A percentile compares a stretch with the other conserved stretches of the same genome.
These are phyloP conservation scores for Aegilops longissima DNA, from an alignment of 176 grass and related monocot species.

Conservation along the genomic window DNA sequence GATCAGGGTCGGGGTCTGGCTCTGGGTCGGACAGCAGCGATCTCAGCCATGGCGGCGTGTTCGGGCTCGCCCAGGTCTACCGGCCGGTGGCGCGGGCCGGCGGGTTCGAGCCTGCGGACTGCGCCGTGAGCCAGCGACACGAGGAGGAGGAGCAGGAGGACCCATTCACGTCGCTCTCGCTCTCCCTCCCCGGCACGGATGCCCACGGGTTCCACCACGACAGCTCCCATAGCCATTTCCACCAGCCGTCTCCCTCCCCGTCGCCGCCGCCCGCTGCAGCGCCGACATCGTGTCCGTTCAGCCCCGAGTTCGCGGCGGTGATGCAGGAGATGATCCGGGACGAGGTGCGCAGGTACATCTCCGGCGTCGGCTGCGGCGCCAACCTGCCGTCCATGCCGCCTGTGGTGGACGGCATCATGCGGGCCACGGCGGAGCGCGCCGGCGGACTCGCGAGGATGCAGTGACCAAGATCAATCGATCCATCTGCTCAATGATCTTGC, in stretches of 20 bases:
- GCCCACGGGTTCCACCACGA: constrained; percentile 33
- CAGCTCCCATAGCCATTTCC: constrained; percentile 40
- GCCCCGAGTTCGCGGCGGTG: constrained; percentile 27
- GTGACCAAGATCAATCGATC: not conserved
- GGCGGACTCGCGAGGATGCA: constrained; percentile 5
- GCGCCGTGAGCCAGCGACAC: constrained; percentile 21
- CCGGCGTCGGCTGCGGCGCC: constrained; percentile 35
- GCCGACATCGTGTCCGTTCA: not conserved
- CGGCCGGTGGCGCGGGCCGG: constrained; percentile 50
- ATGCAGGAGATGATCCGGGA: constrained; percentile 79
- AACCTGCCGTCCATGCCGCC: constrained; percentile 31
- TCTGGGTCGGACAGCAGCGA: constrained; percentile 50
- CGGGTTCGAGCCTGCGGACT: constrained; percentile 34
- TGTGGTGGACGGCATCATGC: constrained; percentile 45
- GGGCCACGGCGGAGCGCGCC: constrained; percentile 41
- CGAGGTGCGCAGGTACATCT: constrained; percentile 81
- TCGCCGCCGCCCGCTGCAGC: not conserved
- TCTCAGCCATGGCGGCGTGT: constrained; percentile 42
- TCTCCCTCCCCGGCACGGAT: constrained; percentile 56
- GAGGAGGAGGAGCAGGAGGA: constrained; percentile 42
- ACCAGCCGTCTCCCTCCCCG: constrained; percentile 17
- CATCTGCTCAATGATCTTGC: no score
- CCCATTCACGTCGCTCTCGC: constrained; percentile 65
- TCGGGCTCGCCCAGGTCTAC: constrained; percentile 22
- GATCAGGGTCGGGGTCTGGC: constrained; percentile 34